phyloP scores from a whole-genome alignment of 2,329 filamentous ascomycete genomes.

The Westerdykella ornata region DNA sequence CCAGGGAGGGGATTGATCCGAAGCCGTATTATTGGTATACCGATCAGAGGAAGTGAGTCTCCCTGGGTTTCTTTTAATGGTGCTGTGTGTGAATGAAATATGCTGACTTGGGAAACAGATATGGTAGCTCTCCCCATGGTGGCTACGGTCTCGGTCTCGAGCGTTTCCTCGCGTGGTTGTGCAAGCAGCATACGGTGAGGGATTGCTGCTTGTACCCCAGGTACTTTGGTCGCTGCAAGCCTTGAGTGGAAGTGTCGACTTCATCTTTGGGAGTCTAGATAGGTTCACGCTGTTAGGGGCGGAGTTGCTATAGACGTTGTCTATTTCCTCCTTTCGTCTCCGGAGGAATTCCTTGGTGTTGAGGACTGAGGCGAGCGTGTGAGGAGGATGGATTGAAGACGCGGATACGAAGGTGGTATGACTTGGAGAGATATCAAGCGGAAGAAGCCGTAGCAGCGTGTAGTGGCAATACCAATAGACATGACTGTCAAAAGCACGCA shows the following conservation, averaged over 20 bases:
- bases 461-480: too few species aligned
- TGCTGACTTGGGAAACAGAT: slow-evolving; percentile 47
- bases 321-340: too few species aligned
- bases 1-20: slow-evolving; percentile 77
- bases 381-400: too few species aligned
- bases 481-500: too few species aligned
- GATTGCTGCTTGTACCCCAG: slow-evolving; percentile 71
- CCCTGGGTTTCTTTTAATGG: neutral
- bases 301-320: too few species aligned
- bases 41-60: slow-evolving; percentile 81
- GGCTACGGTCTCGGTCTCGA: slow-evolving; percentile 91
- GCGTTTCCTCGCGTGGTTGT: slow-evolving; percentile 65
- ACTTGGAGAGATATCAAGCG: too few species aligned
- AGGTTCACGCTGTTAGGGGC: too few species aligned
- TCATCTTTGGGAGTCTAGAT: too few species aligned
- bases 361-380: too few species aligned
- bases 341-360: too few species aligned
- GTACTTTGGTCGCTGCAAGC: slow-evolving; percentile 75
- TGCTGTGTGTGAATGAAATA: neutral
- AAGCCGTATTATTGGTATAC: slow-evolving; percentile 97
- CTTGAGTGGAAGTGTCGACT: slow-evolving; percentile 41
- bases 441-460: too few species aligned
- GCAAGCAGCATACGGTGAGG: slow-evolving; percentile 58
- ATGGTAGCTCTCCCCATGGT: slow-evolving; percentile 85
- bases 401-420: too few species aligned